Base-by-base conservation (phyloP, 192 early-diverging fungal genomes). In the Entomortierella chlamydospora region DNA sequence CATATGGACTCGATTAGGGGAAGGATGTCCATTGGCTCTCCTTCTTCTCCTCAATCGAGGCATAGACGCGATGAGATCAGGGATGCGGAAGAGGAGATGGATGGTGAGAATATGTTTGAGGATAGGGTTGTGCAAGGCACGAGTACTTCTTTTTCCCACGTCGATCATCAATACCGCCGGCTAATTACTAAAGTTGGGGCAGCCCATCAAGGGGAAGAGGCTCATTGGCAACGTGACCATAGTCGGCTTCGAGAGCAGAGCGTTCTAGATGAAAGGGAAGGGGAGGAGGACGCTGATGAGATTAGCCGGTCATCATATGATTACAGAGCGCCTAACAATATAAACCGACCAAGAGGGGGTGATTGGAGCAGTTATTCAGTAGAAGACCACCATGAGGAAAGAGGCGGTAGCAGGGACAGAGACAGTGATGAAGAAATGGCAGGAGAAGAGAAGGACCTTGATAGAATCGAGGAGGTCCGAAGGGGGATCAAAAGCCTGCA, bases 401-500 rank as follows among this genome's bases (percentile, higher is more conserved):
- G 2, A 42, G 51, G 11, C 13, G 45, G 22, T 13, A 31, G 6
- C 22, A 20, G 26, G 29, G 13, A 4, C 29, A 11, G 20, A n/a
- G 26, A 45, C 45, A n/a, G 12, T n/a, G 23, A 23, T 20, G 22
- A 13, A 43, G 41, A 45, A 23, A 45, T 10, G 23, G 59, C 9
- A 17, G 59, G 23, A 20, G 57, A 58, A 31, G 59, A 6, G 39
- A 61, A n/a, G 30, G 52, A 29, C 25, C 11, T 57, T n/a, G 55
- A 71, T 20, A 55, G 42, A 33, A 51, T 62, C 8, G 60, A 71
- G 23, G 57, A 69, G 20, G 52, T 71, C 10, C 69, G 69, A 7
- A 71, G 61, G 39, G 69, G 60, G 22, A 54, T 62, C 59, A 71
- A 62, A 41, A 34, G 69, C 12, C 43, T 71, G 22, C 34, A 47